Evolutionary conservation across 108 stramenopile genomes (phyloP).

Genomic region (Cyclotella sp.): DNA sequence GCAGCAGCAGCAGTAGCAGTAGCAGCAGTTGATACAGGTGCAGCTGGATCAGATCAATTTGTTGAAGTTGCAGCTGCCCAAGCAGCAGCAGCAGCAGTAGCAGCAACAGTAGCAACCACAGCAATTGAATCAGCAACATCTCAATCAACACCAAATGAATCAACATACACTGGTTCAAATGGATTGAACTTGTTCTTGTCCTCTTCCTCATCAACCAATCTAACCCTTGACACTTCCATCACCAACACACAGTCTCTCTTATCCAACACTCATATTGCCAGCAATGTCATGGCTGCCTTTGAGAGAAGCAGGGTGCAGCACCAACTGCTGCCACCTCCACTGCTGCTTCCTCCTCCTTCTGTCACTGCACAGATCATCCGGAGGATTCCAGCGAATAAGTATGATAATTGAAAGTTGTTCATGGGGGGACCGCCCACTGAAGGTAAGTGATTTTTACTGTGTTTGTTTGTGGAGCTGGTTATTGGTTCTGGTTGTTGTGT

Average conservation of each 20-base stretch:
- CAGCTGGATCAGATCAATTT: constrained; percentile 1
- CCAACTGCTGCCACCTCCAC: neutral
- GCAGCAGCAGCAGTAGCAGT: neutral
- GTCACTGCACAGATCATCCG: constrained; percentile 2
- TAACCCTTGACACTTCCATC: too few relatives aligned
- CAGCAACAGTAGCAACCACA: neutral
- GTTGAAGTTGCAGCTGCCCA: neutral
- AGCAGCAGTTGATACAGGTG: neutral
- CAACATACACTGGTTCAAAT: too few relatives aligned
- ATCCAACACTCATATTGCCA: too few relatives aligned
- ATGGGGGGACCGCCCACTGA: constrained; percentile 73
- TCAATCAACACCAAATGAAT: too few relatives aligned
- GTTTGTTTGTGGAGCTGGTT: too few relatives aligned
- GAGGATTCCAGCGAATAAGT: constrained; percentile 58
- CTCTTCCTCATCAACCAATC: too few relatives aligned
- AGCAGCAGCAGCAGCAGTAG: too few relatives aligned
- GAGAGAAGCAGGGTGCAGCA: too few relatives aligned
- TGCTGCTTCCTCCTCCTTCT: neutral
- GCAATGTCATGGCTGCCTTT: too few relatives aligned
- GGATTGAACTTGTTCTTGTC: too few relatives aligned
- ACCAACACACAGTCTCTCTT: too few relatives aligned
- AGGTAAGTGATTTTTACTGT: constrained; percentile 42
- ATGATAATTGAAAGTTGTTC: constrained; percentile 77
- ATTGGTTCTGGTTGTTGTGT: too few relatives aligned
- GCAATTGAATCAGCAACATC: neutral